These are phyloP conservation scores for Xylaria arbuscula DNA, from an alignment of 2,329 filamentous ascomycete genomes.

Conservation along the genomic window DNA sequence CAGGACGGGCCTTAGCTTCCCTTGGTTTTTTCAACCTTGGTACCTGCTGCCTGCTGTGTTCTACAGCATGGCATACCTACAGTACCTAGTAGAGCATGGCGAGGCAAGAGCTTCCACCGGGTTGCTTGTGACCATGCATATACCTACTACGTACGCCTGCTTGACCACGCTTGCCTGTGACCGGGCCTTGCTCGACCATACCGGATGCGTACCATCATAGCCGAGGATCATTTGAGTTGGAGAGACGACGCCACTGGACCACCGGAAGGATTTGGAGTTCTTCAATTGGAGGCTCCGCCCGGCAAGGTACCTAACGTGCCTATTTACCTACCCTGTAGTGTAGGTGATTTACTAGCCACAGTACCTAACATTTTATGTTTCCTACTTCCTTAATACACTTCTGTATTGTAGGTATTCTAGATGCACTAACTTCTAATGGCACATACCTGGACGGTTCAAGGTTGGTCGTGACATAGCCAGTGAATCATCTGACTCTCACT, in stretches of 20 bases:
- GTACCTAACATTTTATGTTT: not conserved
- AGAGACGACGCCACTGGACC: slow-evolving; percentile 33
- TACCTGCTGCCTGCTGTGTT: not conserved
- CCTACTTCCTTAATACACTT: too few species aligned
- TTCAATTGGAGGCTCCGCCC: slow-evolving; percentile 5
- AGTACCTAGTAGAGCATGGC: not conserved
- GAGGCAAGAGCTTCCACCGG: slow-evolving; percentile 20
- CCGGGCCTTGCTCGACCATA: slow-evolving; percentile 18
- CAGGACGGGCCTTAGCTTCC: slow-evolving; percentile 36
- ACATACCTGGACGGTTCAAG: not conserved
- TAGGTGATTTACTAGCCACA: slow-evolving; percentile 11
- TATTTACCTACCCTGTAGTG: not conserved
- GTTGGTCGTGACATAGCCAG: slow-evolving; percentile 11
- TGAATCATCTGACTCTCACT: slow-evolving; percentile 27
- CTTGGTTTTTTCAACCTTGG: not conserved
- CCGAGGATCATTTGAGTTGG: slow-evolving; percentile 36
- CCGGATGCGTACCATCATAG: slow-evolving; percentile 41
- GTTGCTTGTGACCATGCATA: slow-evolving; percentile 4
- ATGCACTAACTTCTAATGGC: not conserved
- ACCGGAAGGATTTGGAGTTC: slow-evolving; percentile 32
- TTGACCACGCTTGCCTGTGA: too few species aligned
- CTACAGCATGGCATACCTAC: not conserved
- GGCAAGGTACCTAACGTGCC: not conserved
- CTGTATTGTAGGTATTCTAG: not conserved
- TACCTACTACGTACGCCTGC: too few species aligned